These are phyloP conservation scores for Fusarium sp. DNA, from an alignment of 2,329 filamentous ascomycete species.

Conservation along the genomic window DNA sequence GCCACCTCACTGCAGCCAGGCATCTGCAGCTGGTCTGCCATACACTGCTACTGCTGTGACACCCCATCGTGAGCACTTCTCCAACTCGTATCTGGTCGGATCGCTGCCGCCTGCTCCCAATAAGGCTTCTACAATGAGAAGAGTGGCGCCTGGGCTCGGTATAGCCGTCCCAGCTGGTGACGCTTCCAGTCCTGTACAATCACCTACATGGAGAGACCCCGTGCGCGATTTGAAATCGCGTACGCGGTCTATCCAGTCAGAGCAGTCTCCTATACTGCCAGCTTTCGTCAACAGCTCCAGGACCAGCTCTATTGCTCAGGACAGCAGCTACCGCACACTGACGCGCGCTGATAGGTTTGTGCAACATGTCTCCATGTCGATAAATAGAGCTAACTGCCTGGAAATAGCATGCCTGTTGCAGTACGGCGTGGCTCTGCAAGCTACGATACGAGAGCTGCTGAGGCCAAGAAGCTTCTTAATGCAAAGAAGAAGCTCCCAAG, in stretches of 20 bases:
- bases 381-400: constrained; percentile 29
- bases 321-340: constrained; percentile 23
- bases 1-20: constrained; percentile 53
- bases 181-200: constrained; percentile 14
- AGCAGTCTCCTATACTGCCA: constrained; percentile 22
- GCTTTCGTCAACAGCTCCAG: constrained; percentile 23
- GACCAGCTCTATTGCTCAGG: constrained; percentile 22
- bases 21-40: constrained; percentile 52
- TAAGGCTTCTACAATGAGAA: constrained; percentile 22
- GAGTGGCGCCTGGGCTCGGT: constrained; percentile 22
- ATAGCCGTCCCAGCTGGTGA: constrained; percentile 29
- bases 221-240: constrained; percentile 28
- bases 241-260: constrained; percentile 32
- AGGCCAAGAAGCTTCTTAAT: constrained; percentile 23
- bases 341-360: constrained; percentile 39
- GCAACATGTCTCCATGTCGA: constrained; percentile 2
- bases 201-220: constrained; percentile 23
- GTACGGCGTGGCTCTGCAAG: constrained; percentile 21
- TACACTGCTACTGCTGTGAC: constrained; percentile 45
- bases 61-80: constrained; percentile 40
- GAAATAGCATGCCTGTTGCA: constrained; percentile 27
- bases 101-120: constrained; percentile 34
- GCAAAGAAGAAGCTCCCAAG: constrained; percentile 21
- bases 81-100: constrained; percentile 45
- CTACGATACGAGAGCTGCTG: constrained; percentile 30